These are phyloP conservation scores for Lentinula edodes DNA, from an alignment of 768 basidiomycete genomes.

Conservation along the genomic window DNA sequence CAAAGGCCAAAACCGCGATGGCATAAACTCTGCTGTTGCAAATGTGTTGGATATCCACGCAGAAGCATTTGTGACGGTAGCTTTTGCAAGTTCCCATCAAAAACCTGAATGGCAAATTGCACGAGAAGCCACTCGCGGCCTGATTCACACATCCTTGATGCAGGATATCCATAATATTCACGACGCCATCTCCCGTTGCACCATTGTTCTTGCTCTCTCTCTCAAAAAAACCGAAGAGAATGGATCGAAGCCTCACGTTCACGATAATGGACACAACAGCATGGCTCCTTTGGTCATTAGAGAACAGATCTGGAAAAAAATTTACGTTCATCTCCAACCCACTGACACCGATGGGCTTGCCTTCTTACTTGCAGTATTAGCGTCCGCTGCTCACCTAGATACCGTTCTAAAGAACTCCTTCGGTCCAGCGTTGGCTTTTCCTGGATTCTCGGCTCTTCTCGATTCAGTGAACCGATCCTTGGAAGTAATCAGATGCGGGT, in stretches of 20 bases:
- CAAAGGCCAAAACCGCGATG: neutral
- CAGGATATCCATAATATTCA: slow-evolving; percentile 26
- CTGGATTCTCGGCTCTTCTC: slow-evolving; percentile 19
- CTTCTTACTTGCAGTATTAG: slow-evolving; percentile 51
- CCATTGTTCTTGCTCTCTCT: slow-evolving; percentile 8
- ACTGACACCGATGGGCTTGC: slow-evolving; percentile 55
- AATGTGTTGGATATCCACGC: slow-evolving; percentile 35
- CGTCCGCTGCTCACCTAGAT: slow-evolving; percentile 65
- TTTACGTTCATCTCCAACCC: slow-evolving; percentile 54
- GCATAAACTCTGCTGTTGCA: slow-evolving; percentile 14
- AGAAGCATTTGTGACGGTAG: slow-evolving; percentile 29
- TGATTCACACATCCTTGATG: slow-evolving; percentile 26
- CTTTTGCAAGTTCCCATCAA: slow-evolving; percentile 28
- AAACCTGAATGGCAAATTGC: slow-evolving; percentile 28
- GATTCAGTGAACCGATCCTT: slow-evolving; percentile 61
- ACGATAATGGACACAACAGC: slow-evolving; percentile 5
- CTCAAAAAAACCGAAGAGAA: neutral
- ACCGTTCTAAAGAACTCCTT: slow-evolving; percentile 46
- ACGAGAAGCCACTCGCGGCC: slow-evolving; percentile 26
- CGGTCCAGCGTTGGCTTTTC: slow-evolving; percentile 14
- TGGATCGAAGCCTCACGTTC: neutral
- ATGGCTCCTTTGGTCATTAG: slow-evolving; percentile 38
- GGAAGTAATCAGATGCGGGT: slow-evolving; percentile 50
- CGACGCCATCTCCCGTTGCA: slow-evolving; percentile 14
- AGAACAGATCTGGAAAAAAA: slow-evolving; percentile 61